These are phyloP conservation scores for Oenanthe sinensis DNA, from an alignment of 129 eudicot species.

Conservation along the genomic window DNA sequence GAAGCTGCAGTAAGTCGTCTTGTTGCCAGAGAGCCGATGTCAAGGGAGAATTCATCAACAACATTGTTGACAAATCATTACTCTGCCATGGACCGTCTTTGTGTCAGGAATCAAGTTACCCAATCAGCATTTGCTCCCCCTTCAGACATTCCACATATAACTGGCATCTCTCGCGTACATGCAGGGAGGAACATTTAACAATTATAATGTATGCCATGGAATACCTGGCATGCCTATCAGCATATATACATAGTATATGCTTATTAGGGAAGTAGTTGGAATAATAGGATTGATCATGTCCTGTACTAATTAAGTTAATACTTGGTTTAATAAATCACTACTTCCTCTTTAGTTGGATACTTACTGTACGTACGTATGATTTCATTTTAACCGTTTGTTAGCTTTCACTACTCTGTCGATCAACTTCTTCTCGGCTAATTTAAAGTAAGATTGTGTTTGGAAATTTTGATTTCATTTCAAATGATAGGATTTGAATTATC, in stretches of 20 bases:
- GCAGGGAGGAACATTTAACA: not conserved
- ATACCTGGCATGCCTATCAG: no score
- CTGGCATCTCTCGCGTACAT: not conserved
- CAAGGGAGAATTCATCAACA: not conserved
- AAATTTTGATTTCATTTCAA: no score
- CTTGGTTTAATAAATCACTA: not conserved
- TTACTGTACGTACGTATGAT: not conserved
- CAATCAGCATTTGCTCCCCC: not conserved
- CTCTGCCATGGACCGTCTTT: conserved; percentile 2
- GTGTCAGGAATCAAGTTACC: not conserved
- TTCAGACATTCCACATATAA: not conserved
- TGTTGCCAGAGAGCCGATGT: not conserved
- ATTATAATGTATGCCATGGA: no score
- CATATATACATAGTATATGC: not conserved
- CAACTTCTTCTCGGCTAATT: no score
- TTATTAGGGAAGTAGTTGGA: not conserved
- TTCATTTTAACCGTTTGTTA: not conserved
- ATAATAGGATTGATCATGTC: not conserved
- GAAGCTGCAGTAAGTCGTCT: not conserved
- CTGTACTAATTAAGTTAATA: not conserved
- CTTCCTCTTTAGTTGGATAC: not conserved
- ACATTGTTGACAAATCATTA: not conserved
- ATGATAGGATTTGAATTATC: no score
- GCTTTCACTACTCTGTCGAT: not conserved
- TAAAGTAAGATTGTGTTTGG: no score